Percentiles rank a stretch among this genome's conserved stretches.
Conservation (phyloP, 2,329 filamentous ascomycete species). For the Stagonosporopsis vannaccii region DNA sequence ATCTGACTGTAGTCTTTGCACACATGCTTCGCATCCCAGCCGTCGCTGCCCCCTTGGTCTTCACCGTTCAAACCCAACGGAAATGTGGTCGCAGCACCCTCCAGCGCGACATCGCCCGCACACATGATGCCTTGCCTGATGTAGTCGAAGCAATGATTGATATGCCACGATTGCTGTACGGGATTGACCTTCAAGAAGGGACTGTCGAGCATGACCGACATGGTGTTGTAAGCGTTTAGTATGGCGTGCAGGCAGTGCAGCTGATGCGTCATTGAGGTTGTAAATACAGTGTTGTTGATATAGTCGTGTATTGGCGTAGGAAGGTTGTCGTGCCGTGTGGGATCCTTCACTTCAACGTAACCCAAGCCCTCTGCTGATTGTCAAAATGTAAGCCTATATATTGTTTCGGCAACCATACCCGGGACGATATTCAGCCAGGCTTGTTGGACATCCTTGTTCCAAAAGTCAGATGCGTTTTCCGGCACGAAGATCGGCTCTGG, state of each 20-base stretch:
- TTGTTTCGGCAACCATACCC: constrained; percentile 20
- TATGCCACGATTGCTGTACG: constrained; percentile 44
- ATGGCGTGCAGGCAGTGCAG: constrained; percentile 46
- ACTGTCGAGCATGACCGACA: constrained; percentile 25
- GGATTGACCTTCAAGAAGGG: constrained; percentile 17
- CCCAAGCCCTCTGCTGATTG: constrained; percentile 37
- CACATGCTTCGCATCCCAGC: constrained; percentile 45
- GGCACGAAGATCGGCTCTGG: constrained; percentile 37
- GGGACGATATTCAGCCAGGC: constrained; percentile 45
- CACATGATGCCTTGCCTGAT: constrained; percentile 46
- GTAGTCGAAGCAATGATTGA: constrained; percentile 48
- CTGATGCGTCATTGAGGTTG: constrained; percentile 45
- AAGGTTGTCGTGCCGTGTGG: constrained; percentile 34
- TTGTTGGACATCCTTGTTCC: constrained; percentile 37
- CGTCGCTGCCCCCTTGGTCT: constrained; percentile 44
- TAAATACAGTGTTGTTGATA: constrained; percentile 38
- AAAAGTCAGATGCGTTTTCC: constrained; percentile 40
- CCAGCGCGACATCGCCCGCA: constrained; percentile 42
- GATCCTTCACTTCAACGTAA: constrained; percentile 39
- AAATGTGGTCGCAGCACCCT: constrained; percentile 44
- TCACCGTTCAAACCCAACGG: constrained; percentile 32
- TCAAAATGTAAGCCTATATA: constrained; percentile 1
- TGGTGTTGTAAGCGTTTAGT: constrained; percentile 42
- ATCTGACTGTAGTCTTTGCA: constrained; percentile 44
- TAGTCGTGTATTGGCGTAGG: constrained; percentile 45